Conservation (phyloP, 352 stramenopile genomes). For the Globisporangium heterothallicum region DNA sequence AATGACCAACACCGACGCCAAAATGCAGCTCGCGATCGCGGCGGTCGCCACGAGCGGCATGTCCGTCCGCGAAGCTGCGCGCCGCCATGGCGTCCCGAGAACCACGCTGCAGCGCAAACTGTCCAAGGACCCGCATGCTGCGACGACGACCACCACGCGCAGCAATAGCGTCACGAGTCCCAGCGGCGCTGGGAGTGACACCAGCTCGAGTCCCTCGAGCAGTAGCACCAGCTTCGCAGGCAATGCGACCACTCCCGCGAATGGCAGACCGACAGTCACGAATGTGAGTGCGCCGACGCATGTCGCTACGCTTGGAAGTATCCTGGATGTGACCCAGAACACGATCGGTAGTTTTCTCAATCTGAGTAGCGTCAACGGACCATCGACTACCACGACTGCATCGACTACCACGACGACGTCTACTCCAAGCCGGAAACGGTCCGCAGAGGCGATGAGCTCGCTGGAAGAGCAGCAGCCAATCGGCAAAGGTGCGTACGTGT, state of each 20-base stretch:
- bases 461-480: constrained; percentile 6
- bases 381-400: no score
- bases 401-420: no score
- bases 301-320: constrained; percentile 1
- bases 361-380: constrained; percentile 13
- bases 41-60: constrained; percentile 51
- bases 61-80: constrained; percentile 67
- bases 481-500: constrained; percentile 22
- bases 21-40: constrained; percentile 58
- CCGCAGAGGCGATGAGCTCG: constrained; percentile 30
- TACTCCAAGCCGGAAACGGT: constrained; percentile 34
- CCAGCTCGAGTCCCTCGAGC: constrained; percentile 15
- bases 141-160: constrained; percentile 4
- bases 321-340: constrained; percentile 11
- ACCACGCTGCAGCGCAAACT: constrained; percentile 78
- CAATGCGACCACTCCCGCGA: background rate
- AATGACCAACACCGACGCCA: constrained; percentile 24
- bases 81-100: constrained; percentile 58
- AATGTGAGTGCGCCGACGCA: background rate
- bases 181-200: background rate
- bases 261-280: background rate
- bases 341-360: constrained; percentile 13
- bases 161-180: constrained; percentile 11
- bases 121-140: constrained; percentile 14
- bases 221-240: constrained; percentile 3